Evolutionary conservation across 805 yeast species (phyloP).

Genomic region (Yamadazyma sp.): DNA sequence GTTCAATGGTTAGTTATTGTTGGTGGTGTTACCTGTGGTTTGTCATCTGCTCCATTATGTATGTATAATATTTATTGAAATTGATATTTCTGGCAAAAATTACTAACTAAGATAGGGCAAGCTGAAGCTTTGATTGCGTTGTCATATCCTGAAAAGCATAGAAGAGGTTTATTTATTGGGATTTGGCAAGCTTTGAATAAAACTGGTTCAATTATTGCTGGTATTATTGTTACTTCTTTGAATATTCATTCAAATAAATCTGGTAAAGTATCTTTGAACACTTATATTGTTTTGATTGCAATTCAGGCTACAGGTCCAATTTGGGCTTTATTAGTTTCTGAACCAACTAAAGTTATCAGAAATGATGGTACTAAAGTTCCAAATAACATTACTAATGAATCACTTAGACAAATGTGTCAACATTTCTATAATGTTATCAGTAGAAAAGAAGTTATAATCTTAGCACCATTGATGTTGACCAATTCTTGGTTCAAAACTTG

Average conservation of each 20-base stretch:
- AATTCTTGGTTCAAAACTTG: conserved; percentile 20
- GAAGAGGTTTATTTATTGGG: conserved; percentile 23
- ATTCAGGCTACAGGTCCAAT: conserved; percentile 23
- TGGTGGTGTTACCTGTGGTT: conserved; percentile 21
- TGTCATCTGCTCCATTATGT: conserved; percentile 21
- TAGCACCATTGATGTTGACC: conserved; percentile 18
- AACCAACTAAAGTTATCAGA: conserved; percentile 24
- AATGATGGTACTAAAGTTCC: conserved; percentile 19
- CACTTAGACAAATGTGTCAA: conserved; percentile 7
- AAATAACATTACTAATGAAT: conserved; percentile 6
- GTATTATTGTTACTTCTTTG: conserved; percentile 17
- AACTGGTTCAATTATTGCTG: conserved; percentile 22
- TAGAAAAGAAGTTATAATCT: conserved; percentile 15
- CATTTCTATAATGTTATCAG: conserved; percentile 8
- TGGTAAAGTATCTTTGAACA: conserved; percentile 20
- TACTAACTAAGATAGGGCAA: too few relatives aligned
- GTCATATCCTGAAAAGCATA: conserved; percentile 17
- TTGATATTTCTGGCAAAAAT: too few relatives aligned
- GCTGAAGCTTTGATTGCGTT: conserved; percentile 25
- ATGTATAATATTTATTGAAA: too few relatives aligned
- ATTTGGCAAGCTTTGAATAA: conserved; percentile 23
- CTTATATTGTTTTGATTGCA: conserved; percentile 20
- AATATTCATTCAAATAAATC: conserved; percentile 11
- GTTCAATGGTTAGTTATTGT: conserved; percentile 19
- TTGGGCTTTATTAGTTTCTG: conserved; percentile 15